phyloP scores from a whole-genome alignment of 108 stramenopile genomes.

The Stephanodiscus minutulus region DNA sequence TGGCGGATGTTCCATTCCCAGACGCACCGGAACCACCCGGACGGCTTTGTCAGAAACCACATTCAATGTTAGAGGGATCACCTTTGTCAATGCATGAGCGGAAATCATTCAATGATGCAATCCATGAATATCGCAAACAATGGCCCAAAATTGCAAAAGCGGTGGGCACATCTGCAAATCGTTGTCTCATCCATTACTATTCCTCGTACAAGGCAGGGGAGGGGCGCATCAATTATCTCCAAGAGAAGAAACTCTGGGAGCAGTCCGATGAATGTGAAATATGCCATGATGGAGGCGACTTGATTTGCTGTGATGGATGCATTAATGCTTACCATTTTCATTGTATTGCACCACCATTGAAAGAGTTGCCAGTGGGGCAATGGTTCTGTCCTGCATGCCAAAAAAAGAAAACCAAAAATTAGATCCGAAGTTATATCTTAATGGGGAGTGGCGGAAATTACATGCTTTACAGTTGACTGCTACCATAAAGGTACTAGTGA shows the following conservation, averaged over 20 bases:
- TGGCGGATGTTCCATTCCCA: neutral
- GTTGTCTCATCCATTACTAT: constrained; percentile 67
- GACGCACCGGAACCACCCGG: neutral
- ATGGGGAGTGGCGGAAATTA: too few species aligned
- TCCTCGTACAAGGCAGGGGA: constrained; percentile 48
- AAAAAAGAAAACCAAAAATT: constrained; percentile 18
- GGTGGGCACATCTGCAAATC: constrained; percentile 47
- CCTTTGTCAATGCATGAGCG: constrained; percentile 26
- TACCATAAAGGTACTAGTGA: too few species aligned
- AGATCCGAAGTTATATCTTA: too few species aligned
- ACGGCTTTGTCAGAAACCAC: constrained; percentile 5
- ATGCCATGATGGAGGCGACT: constrained; percentile 62
- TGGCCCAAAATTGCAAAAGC: constrained; percentile 54
- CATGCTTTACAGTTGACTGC: too few species aligned
- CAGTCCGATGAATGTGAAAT: constrained; percentile 55
- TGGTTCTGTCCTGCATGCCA: constrained; percentile 82
- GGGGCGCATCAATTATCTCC: constrained; percentile 29
- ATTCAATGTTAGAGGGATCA: constrained; percentile 30
- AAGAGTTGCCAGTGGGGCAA: constrained; percentile 67
- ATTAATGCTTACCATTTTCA: constrained; percentile 67
- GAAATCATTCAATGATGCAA: constrained; percentile 28
- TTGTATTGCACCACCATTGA: constrained; percentile 71
- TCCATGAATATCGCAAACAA: constrained; percentile 42
- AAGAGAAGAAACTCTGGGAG: constrained; percentile 54
- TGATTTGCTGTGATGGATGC: constrained; percentile 81